Evolutionary conservation across 345 rosid genomes (phyloP), one percentile per base, ranked within the genome.

Genomic region (Eucalyptus virginea): DNA sequence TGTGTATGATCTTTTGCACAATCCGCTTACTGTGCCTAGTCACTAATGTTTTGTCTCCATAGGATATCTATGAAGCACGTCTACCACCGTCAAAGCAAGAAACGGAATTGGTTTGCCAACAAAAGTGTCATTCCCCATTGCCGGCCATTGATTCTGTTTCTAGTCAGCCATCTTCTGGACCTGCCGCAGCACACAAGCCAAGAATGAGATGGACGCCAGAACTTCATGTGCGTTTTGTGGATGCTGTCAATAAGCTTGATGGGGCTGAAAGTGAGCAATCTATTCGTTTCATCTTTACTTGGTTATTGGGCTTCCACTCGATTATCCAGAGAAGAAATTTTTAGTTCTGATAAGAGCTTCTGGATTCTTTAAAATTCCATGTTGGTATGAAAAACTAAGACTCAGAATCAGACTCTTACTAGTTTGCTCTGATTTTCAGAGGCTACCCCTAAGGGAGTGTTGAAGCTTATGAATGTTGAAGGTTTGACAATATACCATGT

Each of bases 131-230:
- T 86, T 40, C 85, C 67, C 88, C 88, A 58, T 89, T 89, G 69
- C 89, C 93, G 51, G 91, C 95, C 62, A 81, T 91, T 50, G 95
- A 92, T 56, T 92, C 88, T 88, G 92, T 91, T 93, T 90, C 93
- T 65, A 90, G 93, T 90, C 95, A 87, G 62, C 92, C 94, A 67
- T 91, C 94, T 88, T 91, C 95, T 42, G 93, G 89, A 24, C 77
- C 94, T 48, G 94, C 92, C 30, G 9, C 85, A 77, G 85, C 85
- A 77, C 96, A 92, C 90, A 97, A 95, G 91, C 94, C 95, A 69
- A 96, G 98, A 90, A 97, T 96, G 99, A 95, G 99, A 91, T 97
- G 99, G 99, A 96, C 97, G 26, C 97, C 97, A 90, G 96, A 96
- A 92, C 98, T 96, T 89, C 98, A 97, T 30, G 97, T 95, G 83